Percentiles rank a stretch among this genome's conserved stretches.
These are phyloP conservation scores for Aschersonia sp. DNA, from an alignment of 2,329 filamentous ascomycete species.

Conservation along the genomic window DNA sequence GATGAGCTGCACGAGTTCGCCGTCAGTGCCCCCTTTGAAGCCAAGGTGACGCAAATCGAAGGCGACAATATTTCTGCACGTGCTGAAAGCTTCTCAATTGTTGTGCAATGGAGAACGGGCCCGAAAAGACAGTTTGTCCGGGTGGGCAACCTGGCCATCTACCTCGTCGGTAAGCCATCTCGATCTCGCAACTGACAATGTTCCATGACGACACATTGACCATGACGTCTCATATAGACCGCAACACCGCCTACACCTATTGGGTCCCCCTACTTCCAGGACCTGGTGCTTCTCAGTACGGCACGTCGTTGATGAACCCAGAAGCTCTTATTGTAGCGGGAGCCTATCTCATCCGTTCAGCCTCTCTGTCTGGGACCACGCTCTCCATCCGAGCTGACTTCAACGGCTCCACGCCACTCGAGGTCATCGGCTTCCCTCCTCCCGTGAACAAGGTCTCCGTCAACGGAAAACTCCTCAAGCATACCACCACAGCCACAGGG, in stretches of 20 bases:
- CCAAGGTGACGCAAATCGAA: slow-evolving; percentile 8
- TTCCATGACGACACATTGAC: too few relatives aligned
- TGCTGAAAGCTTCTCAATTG: slow-evolving; percentile 7
- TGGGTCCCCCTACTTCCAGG: slow-evolving; percentile 45
- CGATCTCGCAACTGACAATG: not conserved
- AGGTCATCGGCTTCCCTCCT: slow-evolving; percentile 49
- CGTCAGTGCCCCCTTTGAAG: slow-evolving; percentile 16
- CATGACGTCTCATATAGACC: slow-evolving; percentile 24
- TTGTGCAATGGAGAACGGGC: slow-evolving; percentile 17
- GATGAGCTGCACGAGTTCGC: slow-evolving; percentile 50
- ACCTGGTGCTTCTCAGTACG: slow-evolving; percentile 12
- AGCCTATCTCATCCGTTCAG: slow-evolving; percentile 49
- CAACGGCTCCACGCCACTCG: slow-evolving; percentile 52
- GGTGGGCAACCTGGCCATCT: slow-evolving; percentile 24
- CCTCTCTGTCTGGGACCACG: slow-evolving; percentile 36
- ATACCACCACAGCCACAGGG: slow-evolving; percentile 23
- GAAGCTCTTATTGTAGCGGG: slow-evolving; percentile 44
- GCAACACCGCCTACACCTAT: slow-evolving; percentile 53
- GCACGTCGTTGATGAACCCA: slow-evolving; percentile 19
- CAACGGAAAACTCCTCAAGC: slow-evolving; percentile 22
- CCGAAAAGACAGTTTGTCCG: slow-evolving; percentile 15
- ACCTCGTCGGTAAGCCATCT: slow-evolving; percentile 18
- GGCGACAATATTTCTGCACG: slow-evolving; percentile 14
- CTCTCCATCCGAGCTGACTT: slow-evolving; percentile 56
- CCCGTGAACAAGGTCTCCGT: slow-evolving; percentile 27